phyloP scores from a whole-genome alignment of 441 rosid genomes.

The Syzygium syzygioides region DNA sequence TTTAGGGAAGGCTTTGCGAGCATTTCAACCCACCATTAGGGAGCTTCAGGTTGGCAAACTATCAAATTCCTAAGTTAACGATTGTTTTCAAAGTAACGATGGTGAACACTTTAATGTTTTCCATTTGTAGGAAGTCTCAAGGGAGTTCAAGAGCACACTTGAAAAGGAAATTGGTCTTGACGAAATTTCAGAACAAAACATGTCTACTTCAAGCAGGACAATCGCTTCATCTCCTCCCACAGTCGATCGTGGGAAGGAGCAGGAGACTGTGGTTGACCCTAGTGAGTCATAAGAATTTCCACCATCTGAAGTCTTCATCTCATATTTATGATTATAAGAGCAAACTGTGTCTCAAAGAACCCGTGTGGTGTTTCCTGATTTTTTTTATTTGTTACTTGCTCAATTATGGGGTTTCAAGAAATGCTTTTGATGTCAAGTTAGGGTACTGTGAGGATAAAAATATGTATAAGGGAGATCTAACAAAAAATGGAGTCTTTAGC shows the following conservation, averaged over 20 bases:
- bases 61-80: constrained; percentile 1
- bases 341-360: neutral
- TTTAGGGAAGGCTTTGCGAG: constrained; percentile 83
- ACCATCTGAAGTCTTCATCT: neutral
- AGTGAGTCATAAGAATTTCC: constrained; percentile 42
- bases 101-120: neutral
- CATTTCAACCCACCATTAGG: constrained; percentile 89
- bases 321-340: neutral
- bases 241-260: constrained; percentile 22
- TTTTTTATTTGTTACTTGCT: neutral
- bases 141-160: constrained; percentile 91
- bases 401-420: neutral
- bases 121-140: constrained; percentile 72
- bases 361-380: neutral
- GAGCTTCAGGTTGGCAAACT: constrained; percentile 65
- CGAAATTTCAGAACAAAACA: constrained; percentile 40
- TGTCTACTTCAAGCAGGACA: constrained; percentile 30
- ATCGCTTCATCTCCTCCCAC: constrained; percentile 35
- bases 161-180: constrained; percentile 93
- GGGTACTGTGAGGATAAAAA: neutral
- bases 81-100: neutral
- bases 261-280: constrained; percentile 30
- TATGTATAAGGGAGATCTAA: neutral
- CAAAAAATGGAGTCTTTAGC: neutral
- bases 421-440: neutral